Base-by-base conservation (phyloP, 2,329 filamentous ascomycete species). In the Diaporthe eres region DNA sequence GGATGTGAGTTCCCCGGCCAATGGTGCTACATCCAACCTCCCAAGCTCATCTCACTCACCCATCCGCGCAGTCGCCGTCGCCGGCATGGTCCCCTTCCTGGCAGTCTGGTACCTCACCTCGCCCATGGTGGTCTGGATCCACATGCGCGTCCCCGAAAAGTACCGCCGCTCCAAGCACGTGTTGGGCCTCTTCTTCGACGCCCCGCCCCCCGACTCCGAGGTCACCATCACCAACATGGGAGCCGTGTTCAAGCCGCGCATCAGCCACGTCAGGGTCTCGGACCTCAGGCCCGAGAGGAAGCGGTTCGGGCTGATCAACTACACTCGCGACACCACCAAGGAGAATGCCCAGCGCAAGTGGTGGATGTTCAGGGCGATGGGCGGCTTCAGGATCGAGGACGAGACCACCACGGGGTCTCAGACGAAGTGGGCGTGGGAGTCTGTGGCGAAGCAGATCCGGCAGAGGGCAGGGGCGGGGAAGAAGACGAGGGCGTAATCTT, bases 121-220 rank as follows among this genome's bases (percentile, higher is more conserved):
- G 0, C 93, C 94, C 4, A 94, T 94, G 80, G 94, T 96, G 10
- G 91, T 92, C 55, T 92, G 92, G 80, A 88, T 97, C 76, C 91
- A 94, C 82, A 85, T 97, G 68, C 89, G 90, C 31, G 87, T 96
- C 2, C 95, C 95, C 0, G 82, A 86, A 0, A 90, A 89, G 78
- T 94, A 93, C 22, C 90, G 93, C 60, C 83, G 87, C 53, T 93
- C 92, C 0, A 89, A 88, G 47, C 85, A 88, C 39, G 83, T 88
- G 68, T 85, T 94, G 31, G 84, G 88, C 75, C 87, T 88, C 73
- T 92, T 90, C 81, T 84, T 89, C 44, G 83, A 81, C 63, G 81
- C 82, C 39, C 82, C 90, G 2, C 87, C 90, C 2, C 84, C 87
- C 4, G 80, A 85, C 15, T 84, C 85, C 8, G 84, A 83, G 68